phyloP scores from a whole-genome alignment of 768 basidiomycete species.

The Psilocybe azurescens region DNA sequence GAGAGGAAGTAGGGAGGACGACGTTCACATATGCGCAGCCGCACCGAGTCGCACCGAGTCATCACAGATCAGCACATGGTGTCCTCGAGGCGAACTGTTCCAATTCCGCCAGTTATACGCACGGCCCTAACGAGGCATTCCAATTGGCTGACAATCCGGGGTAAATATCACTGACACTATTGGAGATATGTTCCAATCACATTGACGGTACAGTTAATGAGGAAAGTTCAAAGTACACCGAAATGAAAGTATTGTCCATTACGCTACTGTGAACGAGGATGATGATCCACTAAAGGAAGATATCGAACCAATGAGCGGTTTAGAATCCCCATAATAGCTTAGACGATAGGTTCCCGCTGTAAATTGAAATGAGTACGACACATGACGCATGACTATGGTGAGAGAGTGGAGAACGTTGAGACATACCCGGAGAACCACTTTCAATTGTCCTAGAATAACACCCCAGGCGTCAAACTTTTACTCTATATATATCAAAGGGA shows the following conservation, averaged over 20 bases:
- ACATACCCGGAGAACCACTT: slow-evolving; percentile 57
- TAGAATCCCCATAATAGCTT: slow-evolving; percentile 78
- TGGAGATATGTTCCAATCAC: background rate
- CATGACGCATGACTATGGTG: slow-evolving; percentile 15
- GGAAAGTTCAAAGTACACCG: slow-evolving; percentile 7
- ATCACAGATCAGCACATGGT: slow-evolving; percentile 35
- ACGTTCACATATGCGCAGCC: slow-evolving; percentile 7
- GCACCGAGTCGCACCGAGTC: slow-evolving; percentile 15
- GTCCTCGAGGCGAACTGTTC: slow-evolving; percentile 40
- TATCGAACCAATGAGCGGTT: slow-evolving; percentile 67
- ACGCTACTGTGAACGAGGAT: slow-evolving; percentile 63
- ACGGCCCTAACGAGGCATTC: slow-evolving; percentile 4
- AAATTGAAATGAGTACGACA: slow-evolving; percentile 13
- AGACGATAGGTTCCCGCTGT: slow-evolving; percentile 75
- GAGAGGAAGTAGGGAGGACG: background rate
- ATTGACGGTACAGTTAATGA: background rate
- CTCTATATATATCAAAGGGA: background rate
- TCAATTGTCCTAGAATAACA: slow-evolving; percentile 35
- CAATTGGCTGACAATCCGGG: background rate
- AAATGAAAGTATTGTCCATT: slow-evolving; percentile 18
- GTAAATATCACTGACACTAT: background rate
- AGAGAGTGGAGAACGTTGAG: slow-evolving; percentile 11
- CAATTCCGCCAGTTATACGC: slow-evolving; percentile 13
- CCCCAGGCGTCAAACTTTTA: slow-evolving; percentile 2
- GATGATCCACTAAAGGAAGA: slow-evolving; percentile 67